Conservation (phyloP, 352 stramenopile genomes). For the Globisporangium rhizosaccharum region DNA sequence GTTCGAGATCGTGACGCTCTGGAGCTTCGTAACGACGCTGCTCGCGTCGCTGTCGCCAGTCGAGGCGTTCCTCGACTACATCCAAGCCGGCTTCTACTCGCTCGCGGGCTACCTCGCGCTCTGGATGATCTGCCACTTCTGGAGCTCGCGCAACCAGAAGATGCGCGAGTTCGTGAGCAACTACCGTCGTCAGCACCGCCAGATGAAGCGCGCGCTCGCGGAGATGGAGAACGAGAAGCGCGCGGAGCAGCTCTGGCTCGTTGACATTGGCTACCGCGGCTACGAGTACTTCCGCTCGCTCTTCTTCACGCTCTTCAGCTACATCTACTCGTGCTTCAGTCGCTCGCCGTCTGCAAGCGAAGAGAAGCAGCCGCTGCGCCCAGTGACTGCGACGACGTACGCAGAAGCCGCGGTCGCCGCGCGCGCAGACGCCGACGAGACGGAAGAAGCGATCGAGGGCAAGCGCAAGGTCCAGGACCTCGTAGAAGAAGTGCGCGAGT, state of each 20-base stretch:
- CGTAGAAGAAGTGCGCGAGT: conserved; percentile 33
- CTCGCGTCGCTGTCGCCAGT: conserved; percentile 59
- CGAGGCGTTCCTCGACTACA: conserved; percentile 78
- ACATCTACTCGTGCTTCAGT: conserved; percentile 25
- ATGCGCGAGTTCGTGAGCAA: conserved; percentile 88
- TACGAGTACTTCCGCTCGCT: conserved; percentile 64
- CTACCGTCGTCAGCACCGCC: conserved; percentile 70
- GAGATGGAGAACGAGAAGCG: conserved; percentile 80
- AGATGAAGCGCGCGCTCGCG: conserved; percentile 63
- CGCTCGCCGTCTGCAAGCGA: conserved; percentile 3
- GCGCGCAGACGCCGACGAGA: conserved; percentile 46
- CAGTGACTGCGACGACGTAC: conserved; percentile 1
- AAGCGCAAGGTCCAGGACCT: conserved; percentile 46
- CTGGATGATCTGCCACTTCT: conserved; percentile 86
- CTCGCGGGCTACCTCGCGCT: conserved; percentile 59
- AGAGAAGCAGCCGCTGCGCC: conserved; percentile 21
- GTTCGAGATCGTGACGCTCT: conserved; percentile 77
- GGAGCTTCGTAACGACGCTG: conserved; percentile 52
- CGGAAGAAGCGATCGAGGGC: conserved; percentile 51
- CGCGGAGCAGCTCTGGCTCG: conserved; percentile 77
- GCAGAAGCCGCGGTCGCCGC: conserved; percentile 10
- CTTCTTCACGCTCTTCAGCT: conserved; percentile 49
- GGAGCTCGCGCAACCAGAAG: conserved; percentile 75
- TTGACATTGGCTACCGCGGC: conserved; percentile 78
- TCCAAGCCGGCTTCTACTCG: conserved; percentile 77